These are phyloP conservation scores for Casuarina equisetifolia DNA, from an alignment of 306 rosid genomes.

Conservation along the genomic window DNA sequence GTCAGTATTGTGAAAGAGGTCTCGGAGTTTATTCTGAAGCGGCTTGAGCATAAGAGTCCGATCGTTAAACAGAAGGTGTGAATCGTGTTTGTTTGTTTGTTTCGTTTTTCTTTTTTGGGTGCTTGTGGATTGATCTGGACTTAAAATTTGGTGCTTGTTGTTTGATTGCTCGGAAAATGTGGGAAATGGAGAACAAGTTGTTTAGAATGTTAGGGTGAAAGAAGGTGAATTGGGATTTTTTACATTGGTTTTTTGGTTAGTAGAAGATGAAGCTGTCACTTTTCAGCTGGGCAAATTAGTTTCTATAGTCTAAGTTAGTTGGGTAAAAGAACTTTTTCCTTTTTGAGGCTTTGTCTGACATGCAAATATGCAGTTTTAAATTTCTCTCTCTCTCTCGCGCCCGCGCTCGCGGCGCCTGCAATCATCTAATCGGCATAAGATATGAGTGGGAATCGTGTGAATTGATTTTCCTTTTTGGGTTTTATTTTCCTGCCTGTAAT, in stretches of 20 bases:
- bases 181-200: slow-evolving; percentile 4
- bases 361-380: not conserved
- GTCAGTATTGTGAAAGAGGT: slow-evolving; percentile 88
- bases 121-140: slow-evolving; percentile 34
- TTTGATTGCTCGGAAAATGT: not conserved
- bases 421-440: not conserved
- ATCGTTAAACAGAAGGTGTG: slow-evolving; percentile 93
- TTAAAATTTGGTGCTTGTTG: not conserved
- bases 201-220: not conserved
- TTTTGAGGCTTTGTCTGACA: not conserved
- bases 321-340: not conserved
- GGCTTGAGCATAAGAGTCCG: slow-evolving; percentile 91
- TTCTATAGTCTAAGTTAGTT: not conserved
- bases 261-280: not conserved
- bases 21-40: slow-evolving; percentile 77
- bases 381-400: not conserved
- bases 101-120: not conserved
- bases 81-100: slow-evolving; percentile 2
- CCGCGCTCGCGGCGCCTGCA: not conserved
- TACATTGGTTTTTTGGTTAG: not conserved
- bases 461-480: not conserved
- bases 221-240: not conserved
- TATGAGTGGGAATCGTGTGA: not conserved
- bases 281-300: not conserved
- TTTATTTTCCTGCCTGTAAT: not conserved